Evolutionary conservation across 2,329 filamentous ascomycete species (phyloP), one percentile per base, ranked within the genome.

Genomic region (Sporothrix sp.): DNA sequence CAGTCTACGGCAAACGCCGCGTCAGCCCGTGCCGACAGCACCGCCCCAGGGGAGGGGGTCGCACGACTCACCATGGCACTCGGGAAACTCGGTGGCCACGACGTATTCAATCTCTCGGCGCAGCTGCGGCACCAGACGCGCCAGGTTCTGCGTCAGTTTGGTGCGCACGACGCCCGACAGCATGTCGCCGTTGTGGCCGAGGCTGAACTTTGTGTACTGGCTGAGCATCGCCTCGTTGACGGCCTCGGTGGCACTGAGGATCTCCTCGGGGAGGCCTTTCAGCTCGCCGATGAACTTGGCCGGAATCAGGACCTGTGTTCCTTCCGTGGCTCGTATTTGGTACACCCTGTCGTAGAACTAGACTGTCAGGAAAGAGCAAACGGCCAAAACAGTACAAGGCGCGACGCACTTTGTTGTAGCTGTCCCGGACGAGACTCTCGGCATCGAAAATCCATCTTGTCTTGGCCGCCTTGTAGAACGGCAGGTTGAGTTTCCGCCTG

Each of bases 391-490:
- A n/a, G n/a, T n/a, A n/a, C n/a, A n/a, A n/a, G n/a, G n/a, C n/a
- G 21, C 8, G 9, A 52, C 38, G 20, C 2, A 74, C 71, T 66
- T 73, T 72, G 56, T 59, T 61, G 52, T 76, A 76, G 58, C 73
- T 76, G 39, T 75, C 70, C 48, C 65, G 66, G 14, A 75, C 66
- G 30, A 74, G 59, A 1, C 59, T 61, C 58, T 76, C 73, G 23
- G 73, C 73, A 52, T 67, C 66, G 48, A 75, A 74, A 56, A 75
- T 71, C 73, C 73, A 75, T 59, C 69, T 74, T 46, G 66, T 63
- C 57, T 70, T 71, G 7, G 70, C 65, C 0, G 72, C 72, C 54
- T 71, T 69, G 60, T 73, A 76, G 44, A 71, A 70, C 0, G 73
- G 73, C 4, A 68, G 63, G 10, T 67, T 62, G 25, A 59, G 48